phyloP scores from a whole-genome alignment of 495 filamentous ascomycete species.

The Penicilliopsis zonata region DNA sequence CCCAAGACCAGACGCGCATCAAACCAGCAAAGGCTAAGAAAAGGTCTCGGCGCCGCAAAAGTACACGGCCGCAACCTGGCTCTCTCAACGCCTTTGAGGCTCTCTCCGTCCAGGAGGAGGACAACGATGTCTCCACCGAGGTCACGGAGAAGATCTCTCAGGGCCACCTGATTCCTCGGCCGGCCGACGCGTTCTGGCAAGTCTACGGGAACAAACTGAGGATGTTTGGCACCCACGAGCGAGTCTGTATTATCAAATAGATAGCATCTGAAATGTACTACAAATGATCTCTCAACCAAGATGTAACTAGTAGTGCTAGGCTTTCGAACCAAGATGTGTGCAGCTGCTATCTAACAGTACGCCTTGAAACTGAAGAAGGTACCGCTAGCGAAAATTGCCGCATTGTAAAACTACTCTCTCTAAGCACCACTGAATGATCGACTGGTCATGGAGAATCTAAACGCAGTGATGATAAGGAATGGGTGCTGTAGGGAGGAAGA shows the following conservation, averaged over 20 bases:
- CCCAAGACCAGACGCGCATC: neutral
- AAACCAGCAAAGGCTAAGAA: neutral
- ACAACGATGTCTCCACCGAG: neutral
- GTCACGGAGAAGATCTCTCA: slow-evolving; percentile 4
- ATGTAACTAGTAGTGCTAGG: too few species aligned
- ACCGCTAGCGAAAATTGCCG: slow-evolving; percentile 65
- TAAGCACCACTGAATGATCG: slow-evolving; percentile 57
- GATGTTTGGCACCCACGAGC: slow-evolving; percentile 52
- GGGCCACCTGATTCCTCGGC: slow-evolving; percentile 34
- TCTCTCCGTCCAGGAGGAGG: slow-evolving; percentile 4
- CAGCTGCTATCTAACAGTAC: slow-evolving; percentile 63
- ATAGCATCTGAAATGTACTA: too few species aligned
- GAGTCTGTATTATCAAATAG: slow-evolving; percentile 37
- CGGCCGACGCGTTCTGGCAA: slow-evolving; percentile 45
- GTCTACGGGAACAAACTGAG: slow-evolving; percentile 52
- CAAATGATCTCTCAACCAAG: too few species aligned
- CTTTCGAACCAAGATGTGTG: slow-evolving; percentile 40
- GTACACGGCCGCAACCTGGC: neutral
- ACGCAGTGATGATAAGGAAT: slow-evolving; percentile 56
- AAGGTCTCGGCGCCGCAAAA: neutral
- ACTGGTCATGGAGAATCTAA: slow-evolving; percentile 34
- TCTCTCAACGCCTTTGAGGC: slow-evolving; percentile 8
- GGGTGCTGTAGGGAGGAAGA: slow-evolving; percentile 32
- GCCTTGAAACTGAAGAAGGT: slow-evolving; percentile 46
- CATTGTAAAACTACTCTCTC: slow-evolving; percentile 28